Base-by-base conservation (phyloP, 768 basidiomycete genomes). In the Cubamyces lactineus region DNA sequence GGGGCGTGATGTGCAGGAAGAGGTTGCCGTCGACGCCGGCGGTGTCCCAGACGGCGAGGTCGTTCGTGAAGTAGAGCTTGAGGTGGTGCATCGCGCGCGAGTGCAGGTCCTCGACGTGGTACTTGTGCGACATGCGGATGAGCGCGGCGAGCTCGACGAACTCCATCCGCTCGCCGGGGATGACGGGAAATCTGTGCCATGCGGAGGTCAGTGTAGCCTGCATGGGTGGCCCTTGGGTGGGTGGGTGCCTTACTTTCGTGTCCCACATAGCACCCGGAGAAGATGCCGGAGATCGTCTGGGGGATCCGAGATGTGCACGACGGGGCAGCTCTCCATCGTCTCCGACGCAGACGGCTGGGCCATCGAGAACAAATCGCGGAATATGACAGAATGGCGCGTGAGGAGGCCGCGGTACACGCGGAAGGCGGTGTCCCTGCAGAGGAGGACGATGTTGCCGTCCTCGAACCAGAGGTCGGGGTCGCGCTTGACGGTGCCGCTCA, bases 371-470 rank as follows among this genome's bases (percentile, higher is more conserved):
- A 67, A 62, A 39, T 67, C 66, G 48, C 59, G 57, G 58, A 69
- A 69, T 43, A 69, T 65, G 54, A 57, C 56, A 24, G 68, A 69
- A 28, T 67, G 53, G 4, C 59, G n/a, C 1, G 68, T 56, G 43
- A 69, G 66, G n/a, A 69, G 53, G 17, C 68, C 68, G 13, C 62
- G 64, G 62, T 69, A 66, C 41, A 67, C 52, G 16, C 64, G 64
- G 53, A 69, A 69, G 16, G 57, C 55, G 5, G 40, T 19, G 19
- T 54, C 54, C 42, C 61, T 48, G 38, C 61, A 59, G 11, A 62
- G 54, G 12, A 69, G 62, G 39, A 69, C 46, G 53, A 69, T 61
- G 63, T 67, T 67, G 15, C 68, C 68, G 58, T 69, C 68, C 0
- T 69, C 68, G 46, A 66, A 69, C 66, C 66, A 69, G 26, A 69